These are phyloP conservation scores for Apiotrichum domesticum DNA, from an alignment of 1,284 basidiomycete genomes.

Conservation along the genomic window DNA sequence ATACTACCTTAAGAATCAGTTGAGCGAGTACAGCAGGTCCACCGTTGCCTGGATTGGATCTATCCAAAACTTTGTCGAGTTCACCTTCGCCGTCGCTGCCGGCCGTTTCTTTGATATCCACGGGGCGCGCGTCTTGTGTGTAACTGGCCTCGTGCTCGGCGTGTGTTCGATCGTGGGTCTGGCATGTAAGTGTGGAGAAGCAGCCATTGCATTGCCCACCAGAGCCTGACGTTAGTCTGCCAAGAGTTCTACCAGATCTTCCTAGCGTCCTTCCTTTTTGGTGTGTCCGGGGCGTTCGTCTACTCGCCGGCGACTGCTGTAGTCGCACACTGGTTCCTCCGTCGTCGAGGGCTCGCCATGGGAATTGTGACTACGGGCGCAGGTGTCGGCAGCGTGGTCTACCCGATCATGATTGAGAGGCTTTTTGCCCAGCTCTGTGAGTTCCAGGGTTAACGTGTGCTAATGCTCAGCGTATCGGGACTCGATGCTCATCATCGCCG, in stretches of 20 bases:
- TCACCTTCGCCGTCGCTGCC: conserved; percentile 29
- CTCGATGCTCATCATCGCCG: conserved; percentile 38
- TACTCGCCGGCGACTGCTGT: conserved; percentile 39
- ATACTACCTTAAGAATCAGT: conserved; percentile 38
- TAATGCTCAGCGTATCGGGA: conserved; percentile 24
- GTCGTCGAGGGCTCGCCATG: conserved; percentile 31
- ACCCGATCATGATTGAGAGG: conserved; percentile 14
- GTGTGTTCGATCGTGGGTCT: conserved; percentile 30
- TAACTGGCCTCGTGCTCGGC: conserved; percentile 15
- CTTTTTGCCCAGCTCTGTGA: no score
- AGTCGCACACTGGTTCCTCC: conserved; percentile 40
- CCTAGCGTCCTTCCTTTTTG: conserved; percentile 32
- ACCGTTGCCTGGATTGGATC: conserved; percentile 19
- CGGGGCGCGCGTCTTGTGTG: conserved; percentile 18
- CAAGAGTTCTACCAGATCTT: conserved; percentile 42
- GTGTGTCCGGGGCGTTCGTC: conserved; percentile 30
- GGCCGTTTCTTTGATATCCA: conserved; percentile 41
- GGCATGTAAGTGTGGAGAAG: conserved; percentile 17
- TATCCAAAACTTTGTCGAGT: conserved; percentile 29
- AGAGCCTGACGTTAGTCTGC: conserved; percentile 16
- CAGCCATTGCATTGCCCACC: not conserved
- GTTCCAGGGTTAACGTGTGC: no score
- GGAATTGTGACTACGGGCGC: conserved; percentile 36
- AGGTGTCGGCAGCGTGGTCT: conserved; percentile 33
- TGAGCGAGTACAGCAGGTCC: conserved; percentile 25